A percentile compares a stretch with the other conserved stretches of the same genome.
Conservation (phyloP, 768 basidiomycete species). For the Suillus plorans region DNA sequence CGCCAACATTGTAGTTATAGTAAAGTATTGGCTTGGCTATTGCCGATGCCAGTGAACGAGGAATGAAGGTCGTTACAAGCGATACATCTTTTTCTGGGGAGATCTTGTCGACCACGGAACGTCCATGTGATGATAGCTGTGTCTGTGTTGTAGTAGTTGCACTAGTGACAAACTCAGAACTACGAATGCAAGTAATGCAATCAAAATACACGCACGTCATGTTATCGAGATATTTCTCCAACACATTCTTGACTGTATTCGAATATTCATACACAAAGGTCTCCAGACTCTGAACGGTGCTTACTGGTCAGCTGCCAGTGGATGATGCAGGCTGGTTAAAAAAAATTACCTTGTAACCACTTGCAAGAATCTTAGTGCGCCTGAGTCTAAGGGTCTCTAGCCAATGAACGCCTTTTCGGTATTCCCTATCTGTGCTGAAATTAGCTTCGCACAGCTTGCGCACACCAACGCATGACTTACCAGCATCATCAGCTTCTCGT, state of each 20-base stretch:
- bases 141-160: conserved; percentile 78
- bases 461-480: conserved; percentile 38
- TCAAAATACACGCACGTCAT: conserved; percentile 54
- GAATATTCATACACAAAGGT: conserved; percentile 76
- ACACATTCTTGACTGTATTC: conserved; percentile 55
- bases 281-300: conserved; percentile 64
- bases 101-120: conserved; percentile 61
- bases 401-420: conserved; percentile 87
- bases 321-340: not conserved
- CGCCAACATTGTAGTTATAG: conserved; percentile 76
- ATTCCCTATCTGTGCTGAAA: conserved; percentile 71
- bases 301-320: conserved; percentile 9
- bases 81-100: conserved; percentile 69
- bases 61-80: conserved; percentile 53
- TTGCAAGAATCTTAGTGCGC: conserved; percentile 77
- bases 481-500: conserved; percentile 89
- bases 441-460: not conserved
- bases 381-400: conserved; percentile 86
- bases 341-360: conserved; percentile 68
- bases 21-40: conserved; percentile 75
- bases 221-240: conserved; percentile 79
- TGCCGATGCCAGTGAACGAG: conserved; percentile 60
- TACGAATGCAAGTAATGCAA: not conserved
- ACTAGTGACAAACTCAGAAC: conserved; percentile 37
- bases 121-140: conserved; percentile 67